Evolutionary conservation across 257 asterid species (phyloP).

Genomic region (Fraxinus anomala): DNA sequence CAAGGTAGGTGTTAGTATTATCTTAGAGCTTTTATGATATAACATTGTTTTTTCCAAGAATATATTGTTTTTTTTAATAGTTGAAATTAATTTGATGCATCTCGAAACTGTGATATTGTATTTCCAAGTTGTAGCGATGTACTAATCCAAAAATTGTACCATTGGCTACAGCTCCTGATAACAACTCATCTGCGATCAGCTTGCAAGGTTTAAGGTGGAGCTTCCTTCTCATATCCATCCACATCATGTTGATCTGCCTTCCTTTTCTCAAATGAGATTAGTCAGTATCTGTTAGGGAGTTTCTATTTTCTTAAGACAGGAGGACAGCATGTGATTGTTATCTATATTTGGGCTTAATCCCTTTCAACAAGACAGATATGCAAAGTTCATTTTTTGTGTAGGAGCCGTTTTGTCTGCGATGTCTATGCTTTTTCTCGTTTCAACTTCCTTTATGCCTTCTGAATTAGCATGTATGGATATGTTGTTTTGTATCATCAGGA

Average conservation of each 20-base stretch:
- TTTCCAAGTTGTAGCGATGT: neutral
- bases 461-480: neutral
- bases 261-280: slow-evolving; percentile 30
- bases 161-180: slow-evolving; percentile 39
- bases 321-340: slow-evolving; percentile 15
- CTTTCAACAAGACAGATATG: slow-evolving; percentile 9
- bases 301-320: neutral
- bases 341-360: neutral
- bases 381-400: slow-evolving; percentile 19
- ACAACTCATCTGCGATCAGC: slow-evolving; percentile 34
- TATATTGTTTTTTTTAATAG: neutral
- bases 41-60: neutral
- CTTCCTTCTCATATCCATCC: slow-evolving; percentile 29
- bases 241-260: slow-evolving; percentile 37
- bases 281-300: slow-evolving; percentile 11
- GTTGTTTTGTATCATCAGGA: neutral
- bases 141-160: slow-evolving; percentile 5
- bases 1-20: slow-evolving; percentile 47
- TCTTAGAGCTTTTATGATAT: neutral
- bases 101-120: neutral
- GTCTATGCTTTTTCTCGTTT: neutral
- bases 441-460: neutral
- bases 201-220: slow-evolving; percentile 40
- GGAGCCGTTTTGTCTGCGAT: neutral
- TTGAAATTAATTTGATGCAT: slow-evolving; percentile 1